Evolutionary conservation across 441 rosid genomes (phyloP).

Genomic region (Daphne laureola): DNA sequence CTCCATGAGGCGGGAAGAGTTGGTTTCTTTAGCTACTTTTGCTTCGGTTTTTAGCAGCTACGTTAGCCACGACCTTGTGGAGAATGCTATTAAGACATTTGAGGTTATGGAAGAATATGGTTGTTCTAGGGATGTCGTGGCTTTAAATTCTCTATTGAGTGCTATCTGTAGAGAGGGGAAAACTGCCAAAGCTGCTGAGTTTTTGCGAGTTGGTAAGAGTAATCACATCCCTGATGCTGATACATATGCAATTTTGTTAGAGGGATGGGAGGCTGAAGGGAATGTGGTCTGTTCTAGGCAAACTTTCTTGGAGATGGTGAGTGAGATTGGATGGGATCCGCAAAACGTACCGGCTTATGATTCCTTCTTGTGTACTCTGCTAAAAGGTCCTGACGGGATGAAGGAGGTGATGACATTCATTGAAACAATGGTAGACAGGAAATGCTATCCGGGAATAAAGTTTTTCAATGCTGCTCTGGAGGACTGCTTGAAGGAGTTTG

Average conservation of each 20-base stretch:
- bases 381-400: slow-evolving; percentile 31
- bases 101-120: slow-evolving; percentile 55
- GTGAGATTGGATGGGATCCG: slow-evolving; percentile 52
- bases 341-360: slow-evolving; percentile 45
- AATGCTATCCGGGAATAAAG: slow-evolving; percentile 40
- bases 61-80: slow-evolving; percentile 29
- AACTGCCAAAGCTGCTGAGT: slow-evolving; percentile 31
- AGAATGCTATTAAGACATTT: slow-evolving; percentile 38
- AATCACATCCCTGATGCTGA: slow-evolving; percentile 40
- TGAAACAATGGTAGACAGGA: slow-evolving; percentile 21
- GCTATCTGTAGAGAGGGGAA: slow-evolving; percentile 56
- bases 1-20: slow-evolving; percentile 36
- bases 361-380: slow-evolving; percentile 37
- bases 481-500: slow-evolving; percentile 23
- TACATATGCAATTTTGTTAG: slow-evolving; percentile 44
- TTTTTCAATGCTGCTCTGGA: slow-evolving; percentile 30
- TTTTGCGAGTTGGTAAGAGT: slow-evolving; percentile 27
- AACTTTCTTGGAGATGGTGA: slow-evolving; percentile 40
- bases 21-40: slow-evolving; percentile 55
- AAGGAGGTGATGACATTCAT: slow-evolving; percentile 29
- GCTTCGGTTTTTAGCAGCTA: slow-evolving; percentile 61
- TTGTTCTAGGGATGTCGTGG: slow-evolving; percentile 28
- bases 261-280: slow-evolving; percentile 60
- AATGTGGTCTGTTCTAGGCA: slow-evolving; percentile 21
- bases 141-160: slow-evolving; percentile 55